Evolutionary conservation across 106 monocot species (phyloP), one percentile per base, ranked within the genome.

Genomic region (Cymbidium sinense): DNA sequence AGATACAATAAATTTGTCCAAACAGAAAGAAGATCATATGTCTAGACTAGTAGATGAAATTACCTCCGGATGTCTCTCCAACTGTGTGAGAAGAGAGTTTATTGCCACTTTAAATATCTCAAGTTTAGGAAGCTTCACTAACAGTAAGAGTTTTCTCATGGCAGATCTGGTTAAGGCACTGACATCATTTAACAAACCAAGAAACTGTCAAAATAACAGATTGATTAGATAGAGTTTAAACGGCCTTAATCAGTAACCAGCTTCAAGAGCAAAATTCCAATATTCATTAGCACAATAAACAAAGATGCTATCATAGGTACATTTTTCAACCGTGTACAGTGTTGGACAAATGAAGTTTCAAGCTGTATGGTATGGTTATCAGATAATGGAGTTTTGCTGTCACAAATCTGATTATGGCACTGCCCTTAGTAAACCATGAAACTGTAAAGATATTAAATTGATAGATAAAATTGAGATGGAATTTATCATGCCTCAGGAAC

Each of bases 21-120:
- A 51, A 64, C 9, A 29, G 30, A 13, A 12, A 67, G 31, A 67
- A 67, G 28, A 67, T 67, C 0, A 67, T 15, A 72, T 37, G 13
- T 43, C 64, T 25, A 73, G 62, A 43, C 62, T 61, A 20, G n/a
- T 7, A 19, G 30, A 50, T 30, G 78, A 18, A 6, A 69, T 37
- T 74, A 95, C 95, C 91, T 95, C 81, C 2, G 86, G 86, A 31
- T 89, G 75, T 52, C 72, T 82, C 79, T 91, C 86, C 79, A 91
- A 79, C 76, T 88, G 89, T 50, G 43, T 75, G 34, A 91, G 76
- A 47, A 95, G 84, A 13, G 52, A 70, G 51, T 76, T n/a, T 70
- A 95, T 58, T 43, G 87, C 81, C 0, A 77, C 77, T 51, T 78
- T 91, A 74, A 95, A 89, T 47, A 83, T 79, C 28, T 79, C 76